Conservation (phyloP, 768 basidiomycete species). For the Macrolepiota albuminosa region DNA sequence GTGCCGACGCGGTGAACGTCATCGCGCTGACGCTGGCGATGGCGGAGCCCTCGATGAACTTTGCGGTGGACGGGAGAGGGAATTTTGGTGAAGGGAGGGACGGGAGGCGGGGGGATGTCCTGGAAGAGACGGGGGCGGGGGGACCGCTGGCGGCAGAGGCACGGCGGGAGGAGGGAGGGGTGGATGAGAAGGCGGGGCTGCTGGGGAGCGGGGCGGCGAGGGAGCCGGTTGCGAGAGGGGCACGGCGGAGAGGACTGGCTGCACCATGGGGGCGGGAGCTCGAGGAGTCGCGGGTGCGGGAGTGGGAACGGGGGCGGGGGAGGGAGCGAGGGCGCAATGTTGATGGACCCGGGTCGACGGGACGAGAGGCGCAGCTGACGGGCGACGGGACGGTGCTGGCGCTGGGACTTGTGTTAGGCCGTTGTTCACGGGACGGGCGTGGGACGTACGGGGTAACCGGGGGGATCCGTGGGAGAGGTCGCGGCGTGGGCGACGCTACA, state of each 20-base stretch:
- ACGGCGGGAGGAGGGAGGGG: conserved; percentile 3
- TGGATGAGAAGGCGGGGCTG: neutral
- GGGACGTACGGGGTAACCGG: conserved; percentile 8
- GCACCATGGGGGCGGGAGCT: neutral
- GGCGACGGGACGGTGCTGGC: conserved; percentile 3
- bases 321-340: neutral
- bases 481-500: neutral
- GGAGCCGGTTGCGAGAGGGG: conserved; percentile 4
- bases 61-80: neutral
- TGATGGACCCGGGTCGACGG: conserved; percentile 17
- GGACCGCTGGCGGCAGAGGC: neutral
- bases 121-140: no score
- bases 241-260: conserved; percentile 7
- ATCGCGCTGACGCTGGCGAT: neutral
- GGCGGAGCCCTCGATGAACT: neutral
- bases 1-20: neutral
- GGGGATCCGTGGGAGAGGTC: conserved; percentile 23
- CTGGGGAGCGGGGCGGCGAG: conserved; percentile 1
- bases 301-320: conserved; percentile 17
- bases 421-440: conserved; percentile 14
- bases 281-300: conserved; percentile 9
- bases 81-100: neutral
- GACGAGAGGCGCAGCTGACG: conserved; percentile 20
- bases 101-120: neutral
- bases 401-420: conserved; percentile 23